Base-by-base conservation (phyloP, 352 stramenopile species). In the Pythium scleroteichum region DNA sequence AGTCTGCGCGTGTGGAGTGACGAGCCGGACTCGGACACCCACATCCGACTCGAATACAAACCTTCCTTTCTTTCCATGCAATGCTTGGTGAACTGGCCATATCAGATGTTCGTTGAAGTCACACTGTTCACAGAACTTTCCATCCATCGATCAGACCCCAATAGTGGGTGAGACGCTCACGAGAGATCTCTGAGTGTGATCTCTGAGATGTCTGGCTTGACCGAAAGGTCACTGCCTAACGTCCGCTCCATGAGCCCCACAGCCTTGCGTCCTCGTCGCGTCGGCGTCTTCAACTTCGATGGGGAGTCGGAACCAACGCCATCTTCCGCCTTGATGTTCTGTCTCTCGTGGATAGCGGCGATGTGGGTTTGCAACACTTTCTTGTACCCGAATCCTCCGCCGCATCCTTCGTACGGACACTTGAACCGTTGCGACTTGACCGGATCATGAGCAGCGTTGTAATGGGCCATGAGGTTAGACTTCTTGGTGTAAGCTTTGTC, bases 381-480 rank as follows among this genome's bases (percentile, higher is more conserved):
- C 59, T 92, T 92, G 69, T 91, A 91, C 17, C 76, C 75, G 56
- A 94, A 94, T 14, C 68, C 73, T 20, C 76, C 79, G 4, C 72
- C 60, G 54, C 85, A 94, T 9, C 66, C 71, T 1, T 82, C 75
- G 17, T 74, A 66, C 5, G 78, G 79, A 59, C 85, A 94, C 50
- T 65, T 70, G 66, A 90, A 94, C 23, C 76, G 76, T 66, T 73
- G 61, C 10, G 76, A 85, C 53, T 84, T 85, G 64, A 68, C 61
- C 4, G 71, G 57, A 33, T 90, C 79, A 42, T 92, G 82, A 26
- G 79, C 72, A 8, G 80, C 79, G 58, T 90, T 89, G 49, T 86
- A 87, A 55, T 92, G 85, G 24, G 78, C 62, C 73, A 89, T 91
- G 23, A 92, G 44, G 38, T 94, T 94, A 10, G 81, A 85, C 26